Conservation (phyloP, 2,329 filamentous ascomycete genomes). For the Sporothrix curviconia region DNA sequence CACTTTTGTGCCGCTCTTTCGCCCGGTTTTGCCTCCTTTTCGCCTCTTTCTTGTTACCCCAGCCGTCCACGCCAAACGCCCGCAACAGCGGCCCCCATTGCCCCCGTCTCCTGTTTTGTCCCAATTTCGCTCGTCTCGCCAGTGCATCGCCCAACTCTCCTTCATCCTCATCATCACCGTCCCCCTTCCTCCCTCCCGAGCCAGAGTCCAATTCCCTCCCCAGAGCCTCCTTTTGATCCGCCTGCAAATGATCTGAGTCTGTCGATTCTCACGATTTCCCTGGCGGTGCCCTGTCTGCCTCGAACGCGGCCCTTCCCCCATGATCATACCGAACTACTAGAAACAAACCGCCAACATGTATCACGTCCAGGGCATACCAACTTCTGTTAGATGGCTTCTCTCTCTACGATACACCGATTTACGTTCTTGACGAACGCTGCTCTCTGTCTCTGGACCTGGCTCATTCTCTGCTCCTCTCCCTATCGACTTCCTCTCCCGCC, state of each 20-base stretch:
- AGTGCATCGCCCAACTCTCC: neutral
- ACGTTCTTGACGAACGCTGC: neutral
- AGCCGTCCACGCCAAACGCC: neutral
- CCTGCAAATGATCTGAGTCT: neutral
- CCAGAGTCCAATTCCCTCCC: constrained; percentile 4
- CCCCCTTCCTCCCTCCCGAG: neutral
- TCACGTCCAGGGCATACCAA: neutral
- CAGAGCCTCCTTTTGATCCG: neutral
- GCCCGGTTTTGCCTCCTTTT: neutral
- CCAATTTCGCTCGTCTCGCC: neutral
- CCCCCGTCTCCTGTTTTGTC: neutral
- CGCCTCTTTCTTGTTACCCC: constrained; percentile 3
- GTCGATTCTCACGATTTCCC: neutral
- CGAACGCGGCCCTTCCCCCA: neutral
- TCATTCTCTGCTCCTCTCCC: neutral
- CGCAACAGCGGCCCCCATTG: neutral
- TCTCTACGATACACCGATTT: constrained; percentile 15
- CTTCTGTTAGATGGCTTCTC: constrained; percentile 29
- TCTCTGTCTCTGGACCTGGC: neutral
- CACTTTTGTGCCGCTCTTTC: constrained; percentile 6
- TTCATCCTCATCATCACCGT: constrained; percentile 8
- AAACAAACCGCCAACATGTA: constrained; percentile 23
- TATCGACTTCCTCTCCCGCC: neutral
- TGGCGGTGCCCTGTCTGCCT: neutral
- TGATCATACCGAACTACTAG: neutral